phyloP scores from a whole-genome alignment of 2,329 filamentous ascomycete genomes.

The Falciphora oryzae region DNA sequence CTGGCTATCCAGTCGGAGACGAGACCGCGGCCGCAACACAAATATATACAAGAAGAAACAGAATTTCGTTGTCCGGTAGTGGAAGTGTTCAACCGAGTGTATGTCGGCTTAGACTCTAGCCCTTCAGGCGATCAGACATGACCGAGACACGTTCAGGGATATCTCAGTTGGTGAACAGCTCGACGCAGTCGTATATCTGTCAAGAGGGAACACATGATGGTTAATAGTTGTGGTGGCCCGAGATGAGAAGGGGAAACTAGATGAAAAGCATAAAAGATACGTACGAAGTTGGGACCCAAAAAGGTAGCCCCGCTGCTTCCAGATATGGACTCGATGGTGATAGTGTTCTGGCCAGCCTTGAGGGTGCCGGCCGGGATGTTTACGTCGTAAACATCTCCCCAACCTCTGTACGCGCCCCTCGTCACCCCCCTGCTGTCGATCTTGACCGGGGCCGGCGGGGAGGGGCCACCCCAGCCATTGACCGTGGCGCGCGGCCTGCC shows the following conservation, averaged over 20 bases:
- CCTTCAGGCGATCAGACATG: not conserved
- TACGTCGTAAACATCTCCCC: conserved; percentile 59
- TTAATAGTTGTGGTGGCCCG: not conserved
- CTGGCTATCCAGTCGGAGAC: too few species aligned
- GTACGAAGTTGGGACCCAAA: conserved; percentile 2
- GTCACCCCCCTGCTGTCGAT: conserved; percentile 62
- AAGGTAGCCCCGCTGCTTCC: not conserved
- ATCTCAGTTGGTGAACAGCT: not conserved
- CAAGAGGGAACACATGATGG: not conserved
- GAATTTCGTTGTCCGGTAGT: too few species aligned
- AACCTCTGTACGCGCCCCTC: conserved; percentile 57
- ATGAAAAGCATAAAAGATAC: not conserved
- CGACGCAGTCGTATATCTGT: conserved; percentile 5
- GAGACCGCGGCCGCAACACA: too few species aligned
- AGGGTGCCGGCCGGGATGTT: conserved; percentile 54
- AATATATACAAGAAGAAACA: too few species aligned
- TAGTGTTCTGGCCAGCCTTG: conserved; percentile 55
- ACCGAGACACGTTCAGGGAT: not conserved
- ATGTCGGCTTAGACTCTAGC: not conserved
- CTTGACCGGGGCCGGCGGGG: conserved; percentile 51
- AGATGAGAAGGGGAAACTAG: not conserved
- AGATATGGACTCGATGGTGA: conserved; percentile 38
- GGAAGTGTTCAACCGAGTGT: not conserved
- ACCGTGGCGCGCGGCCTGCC: conserved; percentile 51
- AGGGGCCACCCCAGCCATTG: conserved; percentile 45